A percentile compares a stretch with the other conserved stretches of the same genome.
Evolutionary conservation across 345 rosid genomes (phyloP).

Genomic region (Camelina neglecta): DNA sequence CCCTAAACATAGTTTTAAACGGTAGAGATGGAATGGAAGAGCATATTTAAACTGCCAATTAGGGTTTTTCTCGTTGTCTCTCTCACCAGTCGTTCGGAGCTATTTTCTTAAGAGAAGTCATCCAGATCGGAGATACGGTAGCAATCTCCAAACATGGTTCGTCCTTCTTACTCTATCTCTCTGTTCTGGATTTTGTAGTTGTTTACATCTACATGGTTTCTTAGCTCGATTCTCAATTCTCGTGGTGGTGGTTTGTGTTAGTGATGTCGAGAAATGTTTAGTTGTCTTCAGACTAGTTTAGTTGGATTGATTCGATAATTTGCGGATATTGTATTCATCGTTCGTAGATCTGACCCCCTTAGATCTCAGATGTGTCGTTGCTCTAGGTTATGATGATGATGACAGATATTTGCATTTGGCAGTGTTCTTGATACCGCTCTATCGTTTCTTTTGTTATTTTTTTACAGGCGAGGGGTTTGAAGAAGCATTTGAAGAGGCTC

Average conservation of each 20-base stretch:
- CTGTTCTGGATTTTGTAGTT: neutral
- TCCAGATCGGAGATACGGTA: slow-evolving; percentile 19
- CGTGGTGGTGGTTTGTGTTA: neutral
- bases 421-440: neutral
- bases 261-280: neutral
- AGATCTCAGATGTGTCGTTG: slow-evolving; percentile 31
- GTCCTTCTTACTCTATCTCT: neutral
- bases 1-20: neutral
- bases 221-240: neutral
- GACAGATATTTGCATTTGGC: neutral
- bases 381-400: neutral
- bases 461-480: slow-evolving; percentile 83
- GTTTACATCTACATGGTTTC: slow-evolving; percentile 11
- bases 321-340: too few species aligned
- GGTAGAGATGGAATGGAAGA: neutral
- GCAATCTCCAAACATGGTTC: slow-evolving; percentile 33
- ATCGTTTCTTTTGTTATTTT: neutral
- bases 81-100: slow-evolving; percentile 16
- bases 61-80: slow-evolving; percentile 38
- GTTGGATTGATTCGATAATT: neutral
- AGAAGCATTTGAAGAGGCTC: slow-evolving; percentile 90
- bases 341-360: slow-evolving; percentile 28
- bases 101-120: neutral
- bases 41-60: slow-evolving; percentile 31
- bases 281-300: neutral